Evolutionary conservation across 169 alveolate species (phyloP), one percentile per base, ranked within the genome.

Genomic region (Babesia gibsoni): DNA sequence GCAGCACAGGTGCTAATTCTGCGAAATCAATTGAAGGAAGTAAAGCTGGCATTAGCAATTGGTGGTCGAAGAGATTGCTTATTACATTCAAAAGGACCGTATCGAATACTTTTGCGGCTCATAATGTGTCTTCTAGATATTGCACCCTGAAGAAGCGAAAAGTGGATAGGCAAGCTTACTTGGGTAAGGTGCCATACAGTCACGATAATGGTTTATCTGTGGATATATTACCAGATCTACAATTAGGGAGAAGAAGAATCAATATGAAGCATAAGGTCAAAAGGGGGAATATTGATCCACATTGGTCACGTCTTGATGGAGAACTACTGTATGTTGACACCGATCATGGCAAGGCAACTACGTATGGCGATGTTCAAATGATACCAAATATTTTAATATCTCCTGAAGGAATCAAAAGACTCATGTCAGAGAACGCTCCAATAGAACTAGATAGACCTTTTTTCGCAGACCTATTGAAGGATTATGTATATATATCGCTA

Each of bases 391-490:
- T 61, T 10, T 0, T 43, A 35, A 20, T 61, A 16, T 48, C 84
- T 25, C 16, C 75, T 7, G 53, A 59, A 4, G 53, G 48, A 5
- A 23, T 79, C 32, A 0, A 29, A 25, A 58, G 22, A 35, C 37
- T 45, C 2, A 56, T 79, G 14, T 33, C 29, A 2, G 84, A 79
- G 36, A 45, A 69, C 35, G 88, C 88, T 3, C 88, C 88, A 35
- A 20, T 25, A 10, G 79, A 79, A 54, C 57, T 79, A 33, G 88
- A 79, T 52, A 67, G 49, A 16, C 83, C 88, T n/a, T 79, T 79
- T 41, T 79, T 59, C 23, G 82, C 83, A 25, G 67, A 70, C 29
- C 56, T 68, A n/a, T 48, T 79, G 25, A 41, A 68, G 73, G 73
- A 79, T n/a, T 79, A 68, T 43, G 45, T 68, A 16, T 79, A 68